A percentile compares a stretch with the other conserved stretches of the same genome.
Evolutionary conservation across 306 rosid genomes (phyloP).

Genomic region (Trifolium fragiferum): DNA sequence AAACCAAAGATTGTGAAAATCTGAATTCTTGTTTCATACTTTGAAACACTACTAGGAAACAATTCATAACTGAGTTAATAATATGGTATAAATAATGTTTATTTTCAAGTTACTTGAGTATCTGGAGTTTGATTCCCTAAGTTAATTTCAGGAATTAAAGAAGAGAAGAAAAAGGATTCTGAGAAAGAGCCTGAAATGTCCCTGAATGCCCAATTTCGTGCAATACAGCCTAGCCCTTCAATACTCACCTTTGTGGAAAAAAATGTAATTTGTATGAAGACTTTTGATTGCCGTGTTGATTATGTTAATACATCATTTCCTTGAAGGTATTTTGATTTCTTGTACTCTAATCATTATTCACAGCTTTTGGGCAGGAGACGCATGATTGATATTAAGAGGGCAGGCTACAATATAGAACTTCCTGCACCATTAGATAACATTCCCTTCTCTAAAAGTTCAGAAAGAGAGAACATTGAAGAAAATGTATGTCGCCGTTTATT

Average conservation of each 20-base stretch:
- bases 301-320: conserved; percentile 23
- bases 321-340: conserved; percentile 37
- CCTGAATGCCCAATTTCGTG: conserved; percentile 83
- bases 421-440: conserved; percentile 89
- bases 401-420: conserved; percentile 90
- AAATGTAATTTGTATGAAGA: conserved; percentile 76
- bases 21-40: conserved; percentile 1
- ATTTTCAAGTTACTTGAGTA: not conserved
- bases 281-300: conserved; percentile 42
- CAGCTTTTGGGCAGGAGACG: conserved; percentile 93
- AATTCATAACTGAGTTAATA: not conserved
- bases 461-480: conserved; percentile 85
- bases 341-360: conserved; percentile 35
- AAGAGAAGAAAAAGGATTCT: conserved; percentile 54
- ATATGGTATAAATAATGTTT: conserved; percentile 2
- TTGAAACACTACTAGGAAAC: conserved; percentile 5
- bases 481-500: conserved; percentile 56
- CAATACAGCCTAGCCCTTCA: conserved; percentile 87
- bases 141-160: conserved; percentile 59
- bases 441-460: conserved; percentile 68
- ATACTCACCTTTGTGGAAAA: conserved; percentile 87
- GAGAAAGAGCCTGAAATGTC: conserved; percentile 71
- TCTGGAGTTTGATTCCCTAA: conserved; percentile 37
- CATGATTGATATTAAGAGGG: conserved; percentile 75
- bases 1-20: not conserved